Percentiles rank a stretch among this genome's conserved stretches.
These are phyloP conservation scores for Xylaria acuta DNA, from an alignment of 495 filamentous ascomycete genomes.

Conservation along the genomic window DNA sequence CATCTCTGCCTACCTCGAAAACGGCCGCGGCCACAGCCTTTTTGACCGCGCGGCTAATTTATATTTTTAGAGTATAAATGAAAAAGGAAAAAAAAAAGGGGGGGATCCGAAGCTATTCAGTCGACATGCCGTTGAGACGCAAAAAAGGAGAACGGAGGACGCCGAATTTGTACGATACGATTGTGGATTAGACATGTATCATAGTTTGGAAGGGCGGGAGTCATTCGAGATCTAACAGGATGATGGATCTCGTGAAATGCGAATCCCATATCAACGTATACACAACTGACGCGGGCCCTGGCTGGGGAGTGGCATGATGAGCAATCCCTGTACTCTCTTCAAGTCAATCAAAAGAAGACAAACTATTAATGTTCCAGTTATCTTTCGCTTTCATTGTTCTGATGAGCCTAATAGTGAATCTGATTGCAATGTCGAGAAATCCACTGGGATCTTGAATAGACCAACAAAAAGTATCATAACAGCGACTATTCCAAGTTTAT, in stretches of 20 bases:
- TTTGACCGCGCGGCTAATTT: background rate
- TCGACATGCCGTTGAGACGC: background rate
- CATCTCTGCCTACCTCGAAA: background rate
- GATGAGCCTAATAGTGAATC: background rate
- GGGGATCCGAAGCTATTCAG: background rate
- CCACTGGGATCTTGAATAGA: background rate
- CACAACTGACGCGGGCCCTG: constrained; percentile 3
- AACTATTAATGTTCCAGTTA: constrained; percentile 1
- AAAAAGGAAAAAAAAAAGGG: background rate
- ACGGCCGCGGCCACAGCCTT: background rate
- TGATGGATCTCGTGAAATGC: background rate
- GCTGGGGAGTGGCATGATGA: background rate
- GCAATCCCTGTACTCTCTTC: background rate
- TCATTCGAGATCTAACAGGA: background rate
- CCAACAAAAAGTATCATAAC: background rate
- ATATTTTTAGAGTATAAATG: background rate
- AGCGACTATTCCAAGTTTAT: background rate
- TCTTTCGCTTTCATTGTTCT: background rate
- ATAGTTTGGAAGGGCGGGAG: constrained; percentile 7
- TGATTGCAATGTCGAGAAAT: background rate
- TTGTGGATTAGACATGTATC: constrained; percentile 3
- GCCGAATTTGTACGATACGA: constrained; percentile 24
- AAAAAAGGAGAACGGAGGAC: background rate
- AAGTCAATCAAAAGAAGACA: background rate
- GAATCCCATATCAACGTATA: constrained; percentile 18